A percentile compares a stretch with the other conserved stretches of the same genome.
These are phyloP conservation scores for Tetradesmus lagerheimii DNA, from an alignment of 139 green algal species.

Conservation along the genomic window DNA sequence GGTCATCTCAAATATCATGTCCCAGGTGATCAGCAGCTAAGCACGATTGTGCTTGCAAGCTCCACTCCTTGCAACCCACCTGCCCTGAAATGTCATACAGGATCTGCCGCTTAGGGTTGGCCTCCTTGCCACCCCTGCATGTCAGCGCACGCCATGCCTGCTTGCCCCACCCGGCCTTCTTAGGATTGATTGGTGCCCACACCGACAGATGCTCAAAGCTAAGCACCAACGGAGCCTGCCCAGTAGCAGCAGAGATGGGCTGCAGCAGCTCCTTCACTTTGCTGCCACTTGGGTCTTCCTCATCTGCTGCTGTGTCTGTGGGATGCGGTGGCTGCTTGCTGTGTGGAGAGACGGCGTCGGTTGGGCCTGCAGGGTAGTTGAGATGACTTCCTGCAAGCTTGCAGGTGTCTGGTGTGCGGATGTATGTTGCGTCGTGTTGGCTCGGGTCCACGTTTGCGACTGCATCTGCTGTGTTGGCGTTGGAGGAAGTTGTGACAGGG, in stretches of 20 bases:
- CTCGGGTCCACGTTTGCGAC: neutral
- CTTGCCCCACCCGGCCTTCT: slow-evolving; percentile 1
- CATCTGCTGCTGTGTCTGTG: slow-evolving; percentile 13
- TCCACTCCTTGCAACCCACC: slow-evolving; percentile 20
- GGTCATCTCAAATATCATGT: no score
- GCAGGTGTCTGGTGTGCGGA: neutral
- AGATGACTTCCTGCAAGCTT: slow-evolving; percentile 1
- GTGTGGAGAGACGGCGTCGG: neutral
- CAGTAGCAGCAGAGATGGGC: slow-evolving; percentile 20
- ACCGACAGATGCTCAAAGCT: slow-evolving; percentile 30
- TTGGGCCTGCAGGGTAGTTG: neutral
- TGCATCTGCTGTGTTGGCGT: neutral
- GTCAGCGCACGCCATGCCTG: slow-evolving; percentile 3
- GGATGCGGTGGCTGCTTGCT: no score
- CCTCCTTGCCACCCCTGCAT: slow-evolving; percentile 1
- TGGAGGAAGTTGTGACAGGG: neutral
- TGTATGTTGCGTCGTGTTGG: neutral
- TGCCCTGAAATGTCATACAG: slow-evolving; percentile 54
- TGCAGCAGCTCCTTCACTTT: slow-evolving; percentile 34
- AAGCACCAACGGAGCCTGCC: neutral
- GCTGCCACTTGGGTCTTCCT: neutral
- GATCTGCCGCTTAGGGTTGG: slow-evolving; percentile 53
- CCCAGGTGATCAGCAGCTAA: neutral
- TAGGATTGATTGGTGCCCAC: slow-evolving; percentile 32
- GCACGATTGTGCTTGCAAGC: neutral